Base-by-base conservation (phyloP, 768 basidiomycete genomes). In the Coprinopsis strossmayeri region DNA sequence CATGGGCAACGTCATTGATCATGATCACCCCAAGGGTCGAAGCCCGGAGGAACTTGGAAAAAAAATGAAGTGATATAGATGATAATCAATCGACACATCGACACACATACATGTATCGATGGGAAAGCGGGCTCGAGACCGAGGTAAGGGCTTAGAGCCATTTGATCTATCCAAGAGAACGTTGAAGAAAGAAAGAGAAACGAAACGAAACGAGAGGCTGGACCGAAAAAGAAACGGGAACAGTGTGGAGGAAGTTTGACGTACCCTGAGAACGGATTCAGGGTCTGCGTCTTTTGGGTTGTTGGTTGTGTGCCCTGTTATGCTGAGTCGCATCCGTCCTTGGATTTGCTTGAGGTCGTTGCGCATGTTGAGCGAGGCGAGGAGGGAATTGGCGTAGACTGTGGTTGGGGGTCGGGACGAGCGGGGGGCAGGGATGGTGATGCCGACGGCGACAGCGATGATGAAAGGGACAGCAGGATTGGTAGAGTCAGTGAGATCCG, bases 341-440 rank as follows among this genome's bases (percentile, higher is more conserved):
- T 50, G 42, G 25, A 50, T 45, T 21, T 50, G 49, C 1, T 21
- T 20, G 9, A 50, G 49, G 11, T 50, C 42, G 17, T 38, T 42
- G 10, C 49, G 41, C 49, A 50, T 50, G 41, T 50, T 50, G 18
- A 48, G 60, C 9, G 64, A 64, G 5, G 65, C 60, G 1, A 69
- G 57, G 9, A 66, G 51, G 2, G 66, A 67, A 47, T 69, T 69
- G 18, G 68, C 65, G 49, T 69, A 69, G 13, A 69, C 68, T 69
- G 26, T 24, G 15, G 7, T 18, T 18, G 27, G 27, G 25, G 4
- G 27, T 45, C 3, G 7, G 27, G 7, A 18, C 28, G n/a, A n/a
- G n/a, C n/a, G n/a, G n/a, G n/a, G n/a, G n/a, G n/a, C n/a, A n/a
- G n/a, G n/a, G n/a, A n/a, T n/a, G n/a, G n/a, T n/a, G n/a, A n/a